Base-by-base conservation (phyloP, 2,329 filamentous ascomycete species). In the Akanthomyces dipterigenus region DNA sequence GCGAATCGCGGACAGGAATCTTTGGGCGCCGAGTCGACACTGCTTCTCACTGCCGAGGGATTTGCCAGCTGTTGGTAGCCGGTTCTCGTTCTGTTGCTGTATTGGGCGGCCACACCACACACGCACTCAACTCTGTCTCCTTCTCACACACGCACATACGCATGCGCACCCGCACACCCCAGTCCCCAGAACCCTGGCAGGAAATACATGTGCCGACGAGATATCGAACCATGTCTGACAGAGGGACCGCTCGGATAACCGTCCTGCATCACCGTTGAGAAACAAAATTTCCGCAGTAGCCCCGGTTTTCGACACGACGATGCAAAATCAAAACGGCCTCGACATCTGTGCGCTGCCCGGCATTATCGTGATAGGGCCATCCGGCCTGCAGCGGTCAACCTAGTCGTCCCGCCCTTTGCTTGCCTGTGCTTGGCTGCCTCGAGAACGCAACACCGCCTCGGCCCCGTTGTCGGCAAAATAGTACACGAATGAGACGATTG, bases 311-410 rank as follows among this genome's bases (percentile, higher is more conserved):
- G 54, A 31, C 45, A 31, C 34, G 45, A 50, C n/a, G 45, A 58
- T 58, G 36, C 46, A n/a, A 43, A 50, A 38, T 20, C n/a, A 28
- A 57, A 50, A 51, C 56, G 56, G 56, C 45, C 7, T 42, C 18
- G 11, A 48, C 46, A 59, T 59, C 56, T 59, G 56, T 59, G 56
- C 56, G 36, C 36, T 28, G 36, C 55, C 18, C 56, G 38, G 56
- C 56, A 59, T 49, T 51, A 59, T 59, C 36, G 46, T 51, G 56
- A 59, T 43, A 40, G 26, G 36, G 18, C 34, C 22, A 11, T n/a
- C 36, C 24, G 16, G 24, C 34, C 28, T 34, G 36, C 56, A 34
- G 43, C 24, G 45, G 34, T 34, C 36, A 50, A 59, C 36, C n/a
- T 14, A 20, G 18, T 38, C 20, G 46, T 9, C 31, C 31, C 31